phyloP scores from a whole-genome alignment of 1,284 basidiomycete species.

The Marasmius fiardii region DNA sequence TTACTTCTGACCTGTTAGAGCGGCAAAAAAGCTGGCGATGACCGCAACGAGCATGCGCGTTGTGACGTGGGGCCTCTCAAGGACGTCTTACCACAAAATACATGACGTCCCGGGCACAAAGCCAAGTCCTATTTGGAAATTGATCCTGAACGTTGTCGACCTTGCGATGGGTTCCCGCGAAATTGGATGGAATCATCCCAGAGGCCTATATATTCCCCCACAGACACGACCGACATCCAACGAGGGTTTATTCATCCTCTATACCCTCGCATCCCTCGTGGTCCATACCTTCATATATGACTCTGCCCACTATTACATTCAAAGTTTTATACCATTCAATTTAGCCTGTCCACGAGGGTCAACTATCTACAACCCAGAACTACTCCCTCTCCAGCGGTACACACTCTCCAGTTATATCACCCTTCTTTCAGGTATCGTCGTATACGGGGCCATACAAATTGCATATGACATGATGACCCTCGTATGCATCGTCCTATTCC shows the following conservation, averaged over 20 bases:
- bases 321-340: constrained; percentile 33
- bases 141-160: constrained; percentile 41
- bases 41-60: constrained; percentile 28
- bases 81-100: constrained; percentile 25
- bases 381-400: constrained; percentile 40
- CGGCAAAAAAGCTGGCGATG: constrained; percentile 27
- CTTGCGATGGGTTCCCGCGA: constrained; percentile 46
- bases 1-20: neutral
- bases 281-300: constrained; percentile 38
- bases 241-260: constrained; percentile 31
- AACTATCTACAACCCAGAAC: constrained; percentile 46
- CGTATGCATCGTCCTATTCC: constrained; percentile 35
- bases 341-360: constrained; percentile 37
- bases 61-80: constrained; percentile 34
- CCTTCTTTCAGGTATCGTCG: constrained; percentile 33
- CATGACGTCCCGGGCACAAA: constrained; percentile 4
- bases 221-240: constrained; percentile 38
- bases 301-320: constrained; percentile 34
- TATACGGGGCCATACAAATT: constrained; percentile 40
- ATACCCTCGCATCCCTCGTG: constrained; percentile 31
- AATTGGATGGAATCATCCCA: constrained; percentile 52
- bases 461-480: constrained; percentile 41
- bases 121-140: constrained; percentile 11
- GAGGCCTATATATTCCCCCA: constrained; percentile 35
- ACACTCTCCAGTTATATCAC: constrained; percentile 38